A percentile compares a stretch with the other conserved stretches of the same genome.
Evolutionary conservation across 345 rosid genomes (phyloP).

Genomic region (Moringa oleifera): DNA sequence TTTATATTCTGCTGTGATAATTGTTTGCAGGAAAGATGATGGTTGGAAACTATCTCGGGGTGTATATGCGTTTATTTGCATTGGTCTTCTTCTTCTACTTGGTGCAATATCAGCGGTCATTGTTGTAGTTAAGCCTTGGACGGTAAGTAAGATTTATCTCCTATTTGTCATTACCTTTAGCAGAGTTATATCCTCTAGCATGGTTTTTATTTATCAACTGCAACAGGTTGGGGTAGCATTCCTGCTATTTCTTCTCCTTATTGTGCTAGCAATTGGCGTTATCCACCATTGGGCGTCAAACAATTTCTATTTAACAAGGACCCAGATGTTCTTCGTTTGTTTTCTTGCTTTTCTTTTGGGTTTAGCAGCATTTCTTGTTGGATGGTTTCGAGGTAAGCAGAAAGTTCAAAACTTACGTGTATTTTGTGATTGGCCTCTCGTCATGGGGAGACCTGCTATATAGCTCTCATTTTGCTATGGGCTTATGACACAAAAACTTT

Average conservation of each 20-base stretch:
- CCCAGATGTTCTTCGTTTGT: conserved; percentile 80
- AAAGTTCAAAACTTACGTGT: conserved; percentile 5
- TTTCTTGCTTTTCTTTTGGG: conserved; percentile 93
- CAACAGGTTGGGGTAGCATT: conserved; percentile 89
- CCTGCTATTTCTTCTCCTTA: conserved; percentile 80
- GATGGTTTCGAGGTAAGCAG: conserved; percentile 72
- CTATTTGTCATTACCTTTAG: conserved; percentile 14
- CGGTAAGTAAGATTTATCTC: conserved; percentile 47
- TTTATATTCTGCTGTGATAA: conserved; percentile 17
- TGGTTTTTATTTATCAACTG: conserved; percentile 22
- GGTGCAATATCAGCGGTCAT: conserved; percentile 91
- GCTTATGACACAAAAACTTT: conserved; percentile 15
- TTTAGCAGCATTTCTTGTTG: conserved; percentile 96
- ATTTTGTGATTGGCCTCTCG: conserved; percentile 13
- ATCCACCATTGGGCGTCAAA: conserved; percentile 98
- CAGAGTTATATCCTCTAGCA: conserved; percentile 23
- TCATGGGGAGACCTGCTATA: conserved; percentile 1
- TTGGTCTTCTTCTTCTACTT: conserved; percentile 92
- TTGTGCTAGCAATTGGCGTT: conserved; percentile 90
- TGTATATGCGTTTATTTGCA: conserved; percentile 68
- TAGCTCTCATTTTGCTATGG: neutral
- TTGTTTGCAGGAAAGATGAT: conserved; percentile 89
- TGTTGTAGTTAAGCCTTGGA: conserved; percentile 80
- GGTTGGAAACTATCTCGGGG: conserved; percentile 93
- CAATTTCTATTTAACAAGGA: conserved; percentile 95